Conservation (phyloP, 352 stramenopile genomes). For the Pseudoperonospora humuli region DNA sequence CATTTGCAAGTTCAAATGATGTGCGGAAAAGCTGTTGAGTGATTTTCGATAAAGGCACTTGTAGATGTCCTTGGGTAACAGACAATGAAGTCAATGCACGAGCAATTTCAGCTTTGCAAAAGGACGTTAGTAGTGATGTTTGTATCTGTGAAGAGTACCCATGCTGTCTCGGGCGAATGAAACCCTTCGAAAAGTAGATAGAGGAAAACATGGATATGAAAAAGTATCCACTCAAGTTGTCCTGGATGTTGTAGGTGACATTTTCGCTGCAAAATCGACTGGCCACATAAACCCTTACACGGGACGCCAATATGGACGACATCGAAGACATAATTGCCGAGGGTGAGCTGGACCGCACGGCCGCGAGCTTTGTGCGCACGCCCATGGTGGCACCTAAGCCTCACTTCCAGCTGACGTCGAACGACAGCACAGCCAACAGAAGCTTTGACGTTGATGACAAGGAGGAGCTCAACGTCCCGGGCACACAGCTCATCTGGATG, state of each 20-base stretch:
- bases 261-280: no score
- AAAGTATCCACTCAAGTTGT: no score
- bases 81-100: conserved; percentile 5
- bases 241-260: no score
- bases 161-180: no score
- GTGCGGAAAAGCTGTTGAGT: background rate
- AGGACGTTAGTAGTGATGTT: no score
- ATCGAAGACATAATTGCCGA: conserved; percentile 80
- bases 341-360: conserved; percentile 52
- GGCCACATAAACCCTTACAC: no score
- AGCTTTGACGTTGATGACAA: conserved; percentile 14
- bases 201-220: no score
- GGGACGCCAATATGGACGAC: conserved; percentile 41
- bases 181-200: no score
- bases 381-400: conserved; percentile 64
- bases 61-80: conserved; percentile 2
- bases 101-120: no score
- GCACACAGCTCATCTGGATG: conserved; percentile 75
- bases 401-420: conserved; percentile 16
- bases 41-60: conserved; percentile 2
- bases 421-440: conserved; percentile 18
- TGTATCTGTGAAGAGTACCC: no score
- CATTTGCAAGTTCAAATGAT: conserved; percentile 76
- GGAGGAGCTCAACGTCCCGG: conserved; percentile 30
- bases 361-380: conserved; percentile 31